These are phyloP conservation scores for Calocybe indica DNA, from an alignment of 768 basidiomycete genomes.

Conservation along the genomic window DNA sequence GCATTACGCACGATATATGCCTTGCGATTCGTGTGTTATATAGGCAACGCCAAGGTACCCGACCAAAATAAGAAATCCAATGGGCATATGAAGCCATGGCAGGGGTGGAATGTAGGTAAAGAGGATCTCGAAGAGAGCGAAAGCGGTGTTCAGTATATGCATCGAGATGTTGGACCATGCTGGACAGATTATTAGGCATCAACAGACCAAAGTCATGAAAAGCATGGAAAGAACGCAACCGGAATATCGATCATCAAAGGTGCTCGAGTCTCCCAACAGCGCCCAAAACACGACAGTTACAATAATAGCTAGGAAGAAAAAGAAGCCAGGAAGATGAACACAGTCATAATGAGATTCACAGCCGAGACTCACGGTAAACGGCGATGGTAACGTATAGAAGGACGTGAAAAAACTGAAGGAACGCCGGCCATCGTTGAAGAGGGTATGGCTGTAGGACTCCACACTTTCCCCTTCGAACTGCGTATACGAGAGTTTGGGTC, in stretches of 20 bases:
- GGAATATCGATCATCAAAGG: slow-evolving; percentile 31
- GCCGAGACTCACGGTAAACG: slow-evolving; percentile 47
- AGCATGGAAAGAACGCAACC: slow-evolving; percentile 29
- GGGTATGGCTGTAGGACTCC: slow-evolving; percentile 28
- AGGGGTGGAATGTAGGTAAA: slow-evolving; percentile 45
- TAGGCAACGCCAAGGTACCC: slow-evolving; percentile 65
- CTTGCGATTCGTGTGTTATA: slow-evolving; percentile 53
- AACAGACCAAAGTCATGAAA: background rate
- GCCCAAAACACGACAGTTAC: slow-evolving; percentile 64
- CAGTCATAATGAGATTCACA: background rate
- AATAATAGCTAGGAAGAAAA: slow-evolving; percentile 42
- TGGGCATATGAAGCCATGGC: slow-evolving; percentile 45
- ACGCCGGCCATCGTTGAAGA: slow-evolving; percentile 52
- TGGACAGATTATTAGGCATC: slow-evolving; percentile 11
- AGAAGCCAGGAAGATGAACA: background rate
- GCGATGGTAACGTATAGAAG: slow-evolving; percentile 43
- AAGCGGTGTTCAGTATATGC: slow-evolving; percentile 54
- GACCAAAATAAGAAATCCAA: slow-evolving; percentile 43
- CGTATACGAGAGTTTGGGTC: slow-evolving; percentile 45
- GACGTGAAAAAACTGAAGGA: slow-evolving; percentile 52
- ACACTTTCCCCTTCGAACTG: slow-evolving; percentile 5
- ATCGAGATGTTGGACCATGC: slow-evolving; percentile 56
- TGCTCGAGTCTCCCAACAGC: slow-evolving; percentile 35
- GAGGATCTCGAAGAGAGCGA: slow-evolving; percentile 53
- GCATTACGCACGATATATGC: slow-evolving; percentile 52